phyloP scores from a whole-genome alignment of 2,329 filamentous ascomycete genomes.

The Curvularia hawaiiensis region DNA sequence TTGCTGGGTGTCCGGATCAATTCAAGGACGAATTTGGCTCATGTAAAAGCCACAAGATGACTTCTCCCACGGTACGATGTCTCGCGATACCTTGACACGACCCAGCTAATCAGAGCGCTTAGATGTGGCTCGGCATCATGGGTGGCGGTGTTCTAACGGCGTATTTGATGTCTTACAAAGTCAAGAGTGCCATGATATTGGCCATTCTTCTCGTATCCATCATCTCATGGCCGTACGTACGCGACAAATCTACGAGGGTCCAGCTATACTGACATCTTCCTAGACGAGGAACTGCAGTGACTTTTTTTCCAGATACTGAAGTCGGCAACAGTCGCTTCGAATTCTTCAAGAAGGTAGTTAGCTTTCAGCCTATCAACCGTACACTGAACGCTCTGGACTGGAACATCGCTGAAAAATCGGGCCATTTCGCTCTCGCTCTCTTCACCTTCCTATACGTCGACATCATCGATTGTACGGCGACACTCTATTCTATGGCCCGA shows the following conservation, averaged over 20 bases:
- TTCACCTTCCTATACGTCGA: slow-evolving; percentile 93
- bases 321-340: slow-evolving; percentile 73
- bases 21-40: slow-evolving; percentile 55
- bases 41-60: slow-evolving; percentile 77
- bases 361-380: slow-evolving; percentile 75
- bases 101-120: slow-evolving; percentile 6
- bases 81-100: slow-evolving; percentile 1
- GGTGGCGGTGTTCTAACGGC: slow-evolving; percentile 81
- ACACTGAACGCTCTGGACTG: slow-evolving; percentile 76
- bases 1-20: slow-evolving; percentile 74
- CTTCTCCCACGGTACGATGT: slow-evolving; percentile 64
- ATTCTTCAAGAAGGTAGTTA: slow-evolving; percentile 85
- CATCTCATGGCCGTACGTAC: slow-evolving; percentile 75
- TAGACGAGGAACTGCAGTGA: slow-evolving; percentile 69
- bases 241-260: not conserved
- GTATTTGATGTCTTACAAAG: slow-evolving; percentile 80
- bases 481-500: slow-evolving; percentile 86
- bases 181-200: slow-evolving; percentile 84
- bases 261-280: slow-evolving; percentile 21
- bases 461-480: slow-evolving; percentile 86
- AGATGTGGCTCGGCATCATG: slow-evolving; percentile 87
- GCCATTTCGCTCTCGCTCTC: slow-evolving; percentile 79
- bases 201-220: slow-evolving; percentile 84
- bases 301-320: slow-evolving; percentile 75
- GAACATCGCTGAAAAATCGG: slow-evolving; percentile 68